phyloP scores from a whole-genome alignment of 1,139 yeast species.

The Saccharomyces hybrid region DNA sequence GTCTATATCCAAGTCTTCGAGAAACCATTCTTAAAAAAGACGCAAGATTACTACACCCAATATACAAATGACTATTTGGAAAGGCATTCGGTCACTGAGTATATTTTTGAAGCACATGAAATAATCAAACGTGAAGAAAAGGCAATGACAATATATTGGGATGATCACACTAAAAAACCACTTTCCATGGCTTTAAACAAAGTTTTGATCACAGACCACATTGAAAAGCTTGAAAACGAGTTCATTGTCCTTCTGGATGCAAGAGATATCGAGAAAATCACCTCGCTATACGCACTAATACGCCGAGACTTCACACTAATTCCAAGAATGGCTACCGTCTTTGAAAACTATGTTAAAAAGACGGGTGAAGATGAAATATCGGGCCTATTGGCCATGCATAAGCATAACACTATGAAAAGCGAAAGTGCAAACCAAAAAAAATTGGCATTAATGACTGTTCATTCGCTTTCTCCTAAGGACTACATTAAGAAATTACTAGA shows the following conservation, averaged over 20 bases:
- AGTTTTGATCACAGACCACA: constrained; percentile 73
- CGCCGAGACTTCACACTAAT: constrained; percentile 47
- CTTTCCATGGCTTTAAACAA: constrained; percentile 68
- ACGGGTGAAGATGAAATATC: constrained; percentile 28
- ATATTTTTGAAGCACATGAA: constrained; percentile 77
- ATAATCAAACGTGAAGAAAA: constrained; percentile 77
- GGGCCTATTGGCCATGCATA: constrained; percentile 20
- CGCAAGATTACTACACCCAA: constrained; percentile 61
- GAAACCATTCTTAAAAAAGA: constrained; percentile 61
- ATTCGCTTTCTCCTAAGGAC: constrained; percentile 46
- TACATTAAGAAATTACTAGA: constrained; percentile 72
- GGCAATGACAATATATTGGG: constrained; percentile 70
- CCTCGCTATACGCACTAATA: constrained; percentile 69
- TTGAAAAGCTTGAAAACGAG: constrained; percentile 68
- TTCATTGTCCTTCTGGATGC: constrained; percentile 67
- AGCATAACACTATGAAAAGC: constrained; percentile 13
- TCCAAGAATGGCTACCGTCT: constrained; percentile 61
- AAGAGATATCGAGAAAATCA: constrained; percentile 68
- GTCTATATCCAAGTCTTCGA: constrained; percentile 81
- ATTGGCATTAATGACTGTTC: constrained; percentile 12
- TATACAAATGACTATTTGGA: constrained; percentile 65
- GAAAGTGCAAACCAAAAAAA: constrained; percentile 14
- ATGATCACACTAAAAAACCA: constrained; percentile 76
- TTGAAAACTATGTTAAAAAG: constrained; percentile 65
- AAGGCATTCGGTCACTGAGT: constrained; percentile 79